Evolutionary conservation across 1,284 basidiomycete genomes (phyloP).

Genomic region (Bondarzewia mesenterica): DNA sequence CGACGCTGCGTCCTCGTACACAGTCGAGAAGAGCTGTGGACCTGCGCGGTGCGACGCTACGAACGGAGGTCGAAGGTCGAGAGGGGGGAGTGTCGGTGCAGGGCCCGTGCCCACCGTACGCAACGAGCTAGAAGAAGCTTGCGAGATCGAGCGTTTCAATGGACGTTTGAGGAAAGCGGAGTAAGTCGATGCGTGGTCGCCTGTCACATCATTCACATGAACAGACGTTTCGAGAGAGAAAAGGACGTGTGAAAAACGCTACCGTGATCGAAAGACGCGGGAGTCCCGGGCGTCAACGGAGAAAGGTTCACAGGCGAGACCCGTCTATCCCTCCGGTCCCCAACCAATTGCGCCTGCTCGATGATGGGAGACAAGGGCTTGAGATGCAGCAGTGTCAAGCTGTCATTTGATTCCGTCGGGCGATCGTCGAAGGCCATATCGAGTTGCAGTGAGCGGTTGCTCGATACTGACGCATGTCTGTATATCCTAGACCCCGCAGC

Average conservation of each 20-base stretch:
- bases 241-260: background rate
- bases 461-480: constrained; percentile 10
- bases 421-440: constrained; percentile 1
- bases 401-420: background rate
- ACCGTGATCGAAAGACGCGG: constrained; percentile 17
- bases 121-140: constrained; percentile 50
- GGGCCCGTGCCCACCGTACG: constrained; percentile 29
- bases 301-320: constrained; percentile 15
- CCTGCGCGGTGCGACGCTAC: constrained; percentile 29
- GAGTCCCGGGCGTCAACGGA: constrained; percentile 22
- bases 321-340: constrained; percentile 9
- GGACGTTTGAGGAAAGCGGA: constrained; percentile 46
- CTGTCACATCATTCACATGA: constrained; percentile 5
- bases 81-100: constrained; percentile 31
- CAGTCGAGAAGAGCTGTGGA: constrained; percentile 28
- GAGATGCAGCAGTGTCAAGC: background rate
- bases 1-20: constrained; percentile 37
- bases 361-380: constrained; percentile 22
- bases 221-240: constrained; percentile 1
- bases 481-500: constrained; percentile 4
- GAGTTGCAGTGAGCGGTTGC: constrained; percentile 13
- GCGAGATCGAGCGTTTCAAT: constrained; percentile 47
- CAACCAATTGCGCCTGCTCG: constrained; percentile 12
- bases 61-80: constrained; percentile 50
- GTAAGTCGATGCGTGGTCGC: constrained; percentile 11